Evolutionary conservation across 164 flowering plant genomes (phyloP).

Genomic region (Tetrastigma voinierianum): DNA sequence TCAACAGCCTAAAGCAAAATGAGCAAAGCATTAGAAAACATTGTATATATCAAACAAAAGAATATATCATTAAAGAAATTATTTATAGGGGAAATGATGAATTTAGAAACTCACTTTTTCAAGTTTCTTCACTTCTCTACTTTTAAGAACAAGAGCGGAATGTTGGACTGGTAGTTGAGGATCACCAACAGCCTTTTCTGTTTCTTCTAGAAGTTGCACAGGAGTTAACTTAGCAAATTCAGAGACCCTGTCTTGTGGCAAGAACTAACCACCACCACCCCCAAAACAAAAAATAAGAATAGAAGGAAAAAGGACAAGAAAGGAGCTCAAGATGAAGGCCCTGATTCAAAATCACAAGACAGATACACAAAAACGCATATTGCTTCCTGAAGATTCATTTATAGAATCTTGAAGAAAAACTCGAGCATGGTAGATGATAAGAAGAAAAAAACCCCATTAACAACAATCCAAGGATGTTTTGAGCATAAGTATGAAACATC

Average conservation of each 20-base stretch:
- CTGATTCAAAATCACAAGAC: neutral
- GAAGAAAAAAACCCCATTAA: no score
- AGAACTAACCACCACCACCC: slow-evolving; percentile 43
- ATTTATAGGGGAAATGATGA: neutral
- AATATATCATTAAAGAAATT: neutral
- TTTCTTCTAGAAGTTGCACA: slow-evolving; percentile 87
- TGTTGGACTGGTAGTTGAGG: slow-evolving; percentile 86
- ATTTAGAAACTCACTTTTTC: slow-evolving; percentile 53
- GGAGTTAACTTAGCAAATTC: slow-evolving; percentile 98
- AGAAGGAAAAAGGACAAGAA: neutral
- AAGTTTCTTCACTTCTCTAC: slow-evolving; percentile 60
- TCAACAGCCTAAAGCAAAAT: slow-evolving; percentile 57
- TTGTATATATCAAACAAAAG: neutral
- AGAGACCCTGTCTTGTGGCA: slow-evolving; percentile 97
- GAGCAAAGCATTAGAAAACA: neutral
- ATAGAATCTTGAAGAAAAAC: neutral
- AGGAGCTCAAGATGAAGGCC: neutral
- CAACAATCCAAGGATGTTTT: no score
- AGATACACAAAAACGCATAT: neutral
- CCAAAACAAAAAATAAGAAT: neutral
- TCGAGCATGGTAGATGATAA: neutral
- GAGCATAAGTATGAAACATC: no score
- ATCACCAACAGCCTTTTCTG: slow-evolving; percentile 97
- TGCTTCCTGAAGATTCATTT: neutral
- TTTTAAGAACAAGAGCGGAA: slow-evolving; percentile 66